phyloP scores from a whole-genome alignment of 805 yeast genomes.

The Candida mattraensis region DNA sequence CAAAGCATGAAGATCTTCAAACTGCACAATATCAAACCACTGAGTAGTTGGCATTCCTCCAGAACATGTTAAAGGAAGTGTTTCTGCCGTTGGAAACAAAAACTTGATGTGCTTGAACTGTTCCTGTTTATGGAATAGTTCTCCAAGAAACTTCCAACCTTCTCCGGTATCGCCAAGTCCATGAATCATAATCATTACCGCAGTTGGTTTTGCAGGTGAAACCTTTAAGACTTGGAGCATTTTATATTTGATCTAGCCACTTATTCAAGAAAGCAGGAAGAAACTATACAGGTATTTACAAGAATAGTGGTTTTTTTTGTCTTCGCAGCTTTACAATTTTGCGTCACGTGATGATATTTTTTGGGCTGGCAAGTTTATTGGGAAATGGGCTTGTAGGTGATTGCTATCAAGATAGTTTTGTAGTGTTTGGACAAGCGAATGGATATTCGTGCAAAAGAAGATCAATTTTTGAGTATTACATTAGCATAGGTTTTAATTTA shows the following conservation, averaged over 20 bases:
- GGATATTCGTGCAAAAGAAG: too few species aligned
- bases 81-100: constrained; percentile 91
- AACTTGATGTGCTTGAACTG: constrained; percentile 60
- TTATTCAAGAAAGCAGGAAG: neutral
- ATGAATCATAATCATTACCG: constrained; percentile 76
- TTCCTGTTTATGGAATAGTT: constrained; percentile 46
- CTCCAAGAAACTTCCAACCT: constrained; percentile 87
- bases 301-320: too few species aligned
- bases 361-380: too few species aligned
- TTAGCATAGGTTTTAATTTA: neutral
- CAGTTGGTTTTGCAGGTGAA: constrained; percentile 47
- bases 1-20: constrained; percentile 46
- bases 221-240: constrained; percentile 35
- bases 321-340: too few species aligned
- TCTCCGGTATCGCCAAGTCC: constrained; percentile 91
- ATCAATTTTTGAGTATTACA: constrained; percentile 3
- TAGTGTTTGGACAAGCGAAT: too few species aligned
- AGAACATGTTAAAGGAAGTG: constrained; percentile 63
- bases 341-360: too few species aligned
- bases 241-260: too few species aligned
- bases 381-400: too few species aligned
- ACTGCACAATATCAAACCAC: constrained; percentile 79
- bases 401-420: neutral
- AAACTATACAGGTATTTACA: neutral
- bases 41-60: constrained; percentile 70